Base-by-base conservation (phyloP, 495 filamentous ascomycete genomes). In the Podospora comata region DNA sequence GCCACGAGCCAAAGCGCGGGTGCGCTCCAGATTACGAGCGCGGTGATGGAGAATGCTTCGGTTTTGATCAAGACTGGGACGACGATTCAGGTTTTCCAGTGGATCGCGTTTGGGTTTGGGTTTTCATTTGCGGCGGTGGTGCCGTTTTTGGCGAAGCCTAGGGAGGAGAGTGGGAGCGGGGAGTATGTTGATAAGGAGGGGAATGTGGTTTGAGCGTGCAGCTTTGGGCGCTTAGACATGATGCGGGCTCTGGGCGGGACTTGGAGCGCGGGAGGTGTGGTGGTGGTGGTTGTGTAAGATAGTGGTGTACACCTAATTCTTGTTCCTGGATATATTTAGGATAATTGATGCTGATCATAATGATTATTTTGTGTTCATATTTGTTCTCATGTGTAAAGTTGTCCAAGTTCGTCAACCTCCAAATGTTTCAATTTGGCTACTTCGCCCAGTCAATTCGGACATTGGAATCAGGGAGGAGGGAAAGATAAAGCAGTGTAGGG, bases 41-140 rank as follows among this genome's bases (percentile, higher is more conserved):
- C 5, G 0, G 63, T 65, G 6, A 70, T 70, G 19, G 60, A 61
- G 19, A 65, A 68, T 13, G 34, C 57, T 5, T 23, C 63, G 16
- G 70, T 78, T 20, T 34, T 72, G 23, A 73, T 77, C 54, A 65
- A 71, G 27, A 54, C 65, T 1, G 76, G 76, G 0, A 68, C 65
- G 7, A 73, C 75, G 16, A 56, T 78, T 60, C 75, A 75, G 75
- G 75, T 78, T 30, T 34, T 77, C 63, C 76, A 78, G 75, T 78
- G 76, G 76, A 70, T 74, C 60, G 64, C 69, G 39, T 75, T 78
- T 67, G 76, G 75, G 53, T 77, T 75, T 13, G 54, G 70, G 66
- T 19, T 67, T n/a, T 16, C 72, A 26, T 78, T 78, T 39, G 70
- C 58, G 27, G 26, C 71, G 30, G 53, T 71, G 5, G 72, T 74